A percentile compares a stretch with the other conserved stretches of the same genome.
Evolutionary conservation across 176 grass and related monocot genomes (phyloP).

Genomic region (Juncus effusus): DNA sequence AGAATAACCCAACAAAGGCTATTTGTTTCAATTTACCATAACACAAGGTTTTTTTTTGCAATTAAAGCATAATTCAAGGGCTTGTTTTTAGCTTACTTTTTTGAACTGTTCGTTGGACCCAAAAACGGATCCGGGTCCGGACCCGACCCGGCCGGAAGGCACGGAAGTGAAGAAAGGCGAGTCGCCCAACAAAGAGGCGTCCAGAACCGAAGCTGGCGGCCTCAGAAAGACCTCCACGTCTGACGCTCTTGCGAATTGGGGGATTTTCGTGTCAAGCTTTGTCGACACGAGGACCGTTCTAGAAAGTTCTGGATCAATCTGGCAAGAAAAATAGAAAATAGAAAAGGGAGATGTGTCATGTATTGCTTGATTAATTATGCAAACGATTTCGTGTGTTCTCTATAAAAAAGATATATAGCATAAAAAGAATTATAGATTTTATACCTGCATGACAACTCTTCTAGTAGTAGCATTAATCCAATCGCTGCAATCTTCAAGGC

Average conservation of each 20-base stretch:
- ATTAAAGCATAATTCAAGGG: not conserved
- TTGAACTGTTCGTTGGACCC: conserved; percentile 93
- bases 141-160: conserved; percentile 92
- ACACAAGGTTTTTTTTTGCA: not conserved
- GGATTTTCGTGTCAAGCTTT: conserved; percentile 93
- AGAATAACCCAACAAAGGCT: no score
- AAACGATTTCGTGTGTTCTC: no score
- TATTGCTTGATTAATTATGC: no score
- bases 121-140: conserved; percentile 66
- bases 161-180: conserved; percentile 95
- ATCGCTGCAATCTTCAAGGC: conserved; percentile 96
- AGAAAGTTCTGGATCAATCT: conserved; percentile 92
- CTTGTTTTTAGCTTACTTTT: conserved; percentile 33
- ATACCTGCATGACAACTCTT: conserved; percentile 91
- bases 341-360: no score
- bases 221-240: conserved; percentile 98
- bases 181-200: conserved; percentile 76
- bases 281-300: conserved; percentile 93
- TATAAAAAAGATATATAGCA: not conserved
- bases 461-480: conserved; percentile 91
- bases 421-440: conserved; percentile 5
- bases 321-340: conserved; percentile 20
- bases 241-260: conserved; percentile 74
- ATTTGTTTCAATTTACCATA: not conserved
- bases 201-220: conserved; percentile 61